These are phyloP conservation scores for Capniomyces stellatus DNA, from an alignment of 371 early-diverging fungal species.

Conservation along the genomic window DNA sequence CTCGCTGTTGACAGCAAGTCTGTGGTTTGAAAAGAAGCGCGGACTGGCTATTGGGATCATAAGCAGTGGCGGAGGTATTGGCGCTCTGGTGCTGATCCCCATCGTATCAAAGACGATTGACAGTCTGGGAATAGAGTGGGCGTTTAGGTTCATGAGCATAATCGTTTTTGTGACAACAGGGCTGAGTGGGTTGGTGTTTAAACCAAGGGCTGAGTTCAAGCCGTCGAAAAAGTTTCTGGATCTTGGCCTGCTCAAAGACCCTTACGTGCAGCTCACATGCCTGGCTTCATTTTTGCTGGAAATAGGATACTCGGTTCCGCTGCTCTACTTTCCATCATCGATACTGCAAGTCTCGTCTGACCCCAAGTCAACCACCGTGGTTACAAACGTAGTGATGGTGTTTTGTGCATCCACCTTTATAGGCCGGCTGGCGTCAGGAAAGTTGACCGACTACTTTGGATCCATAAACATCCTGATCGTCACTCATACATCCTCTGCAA, in stretches of 20 bases:
- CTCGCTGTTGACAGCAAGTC: constrained; percentile 37
- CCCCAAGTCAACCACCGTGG: neutral
- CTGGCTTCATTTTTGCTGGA: neutral
- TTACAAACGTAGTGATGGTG: neutral
- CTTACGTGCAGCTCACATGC: neutral
- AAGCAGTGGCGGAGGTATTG: neutral
- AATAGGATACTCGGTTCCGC: neutral
- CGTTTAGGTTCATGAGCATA: neutral
- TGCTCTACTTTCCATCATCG: neutral
- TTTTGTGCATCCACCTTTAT: neutral
- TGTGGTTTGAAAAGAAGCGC: constrained; percentile 54
- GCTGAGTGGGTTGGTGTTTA: constrained; percentile 26
- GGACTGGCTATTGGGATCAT: neutral
- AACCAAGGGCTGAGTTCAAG: neutral
- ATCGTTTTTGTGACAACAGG: constrained; percentile 10
- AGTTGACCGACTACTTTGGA: neutral
- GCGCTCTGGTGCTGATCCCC: neutral
- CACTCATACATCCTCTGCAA: neutral
- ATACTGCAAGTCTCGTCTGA: neutral
- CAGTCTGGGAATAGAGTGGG: neutral
- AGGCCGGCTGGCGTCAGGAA: neutral
- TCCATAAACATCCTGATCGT: neutral
- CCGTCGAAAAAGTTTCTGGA: neutral
- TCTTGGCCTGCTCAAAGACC: neutral
- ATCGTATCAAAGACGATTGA: neutral